These are phyloP conservation scores for Hansfordia pulvinata DNA, from an alignment of 2,329 filamentous ascomycete genomes.

Conservation along the genomic window DNA sequence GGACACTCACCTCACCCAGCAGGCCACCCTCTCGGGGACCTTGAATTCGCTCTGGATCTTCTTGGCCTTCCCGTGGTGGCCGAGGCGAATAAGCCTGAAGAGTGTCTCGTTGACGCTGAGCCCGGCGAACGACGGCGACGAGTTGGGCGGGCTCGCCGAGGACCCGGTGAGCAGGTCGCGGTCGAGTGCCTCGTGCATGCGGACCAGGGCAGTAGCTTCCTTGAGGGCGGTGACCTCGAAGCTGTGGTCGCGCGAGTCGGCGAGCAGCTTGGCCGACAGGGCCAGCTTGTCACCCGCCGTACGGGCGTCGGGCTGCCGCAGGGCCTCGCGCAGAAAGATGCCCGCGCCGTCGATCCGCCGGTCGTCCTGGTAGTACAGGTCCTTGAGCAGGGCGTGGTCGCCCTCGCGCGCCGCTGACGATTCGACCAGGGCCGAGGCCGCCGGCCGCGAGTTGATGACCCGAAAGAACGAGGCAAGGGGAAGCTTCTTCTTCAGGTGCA, in stretches of 20 bases:
- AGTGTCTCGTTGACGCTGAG: constrained; percentile 85
- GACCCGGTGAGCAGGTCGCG: too few relatives aligned
- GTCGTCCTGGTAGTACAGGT: constrained; percentile 96
- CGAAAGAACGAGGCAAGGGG: constrained; percentile 87
- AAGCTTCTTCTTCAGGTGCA: constrained; percentile 80
- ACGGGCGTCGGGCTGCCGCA: constrained; percentile 56
- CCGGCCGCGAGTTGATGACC: constrained; percentile 71
- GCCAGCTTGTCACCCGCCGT: constrained; percentile 74
- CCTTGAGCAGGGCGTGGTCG: constrained; percentile 77
- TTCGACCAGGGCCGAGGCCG: constrained; percentile 83
- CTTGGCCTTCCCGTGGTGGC: constrained; percentile 72
- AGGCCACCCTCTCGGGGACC: constrained; percentile 77
- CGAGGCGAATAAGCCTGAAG: constrained; percentile 71
- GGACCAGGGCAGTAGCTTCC: constrained; percentile 66
- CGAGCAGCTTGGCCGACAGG: constrained; percentile 69
- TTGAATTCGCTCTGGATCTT: constrained; percentile 90
- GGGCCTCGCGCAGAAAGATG: constrained; percentile 73
- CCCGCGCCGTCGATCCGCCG: constrained; percentile 77
- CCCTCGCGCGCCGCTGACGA: constrained; percentile 55
- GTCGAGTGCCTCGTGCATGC: constrained; percentile 78
- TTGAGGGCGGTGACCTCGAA: constrained; percentile 65
- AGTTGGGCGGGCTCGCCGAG: too few relatives aligned
- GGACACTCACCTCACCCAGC: constrained; percentile 56
- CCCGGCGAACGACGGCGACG: constrained; percentile 63
- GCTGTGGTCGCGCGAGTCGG: constrained; percentile 67